These are phyloP conservation scores for Senna siamea DNA, from an alignment of 306 rosid genomes.

Conservation along the genomic window DNA sequence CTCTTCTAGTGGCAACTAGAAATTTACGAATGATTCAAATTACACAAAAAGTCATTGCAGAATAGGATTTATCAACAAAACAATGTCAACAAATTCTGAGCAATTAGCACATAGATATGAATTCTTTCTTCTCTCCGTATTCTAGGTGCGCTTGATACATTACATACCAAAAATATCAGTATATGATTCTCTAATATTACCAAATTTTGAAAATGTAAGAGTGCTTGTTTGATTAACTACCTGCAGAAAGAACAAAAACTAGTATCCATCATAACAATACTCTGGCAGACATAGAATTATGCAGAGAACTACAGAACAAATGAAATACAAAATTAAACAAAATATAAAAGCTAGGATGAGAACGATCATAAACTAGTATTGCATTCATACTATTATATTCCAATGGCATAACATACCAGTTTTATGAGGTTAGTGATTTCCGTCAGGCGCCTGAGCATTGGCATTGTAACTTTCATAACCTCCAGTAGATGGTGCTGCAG, in stretches of 20 bases:
- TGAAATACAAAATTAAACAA: background rate
- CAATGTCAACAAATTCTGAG: background rate
- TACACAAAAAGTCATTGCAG: background rate
- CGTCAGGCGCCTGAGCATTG: constrained; percentile 50
- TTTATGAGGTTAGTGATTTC: constrained; percentile 43
- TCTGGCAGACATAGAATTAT: background rate
- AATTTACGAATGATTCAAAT: background rate
- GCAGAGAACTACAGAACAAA: background rate
- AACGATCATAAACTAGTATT: constrained; percentile 10
- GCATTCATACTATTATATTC: background rate
- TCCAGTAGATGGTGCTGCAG: constrained; percentile 42
- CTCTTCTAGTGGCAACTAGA: constrained; percentile 11
- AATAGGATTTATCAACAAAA: constrained; percentile 2
- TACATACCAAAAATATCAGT: constrained; percentile 8
- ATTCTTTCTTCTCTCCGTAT: constrained; percentile 4
- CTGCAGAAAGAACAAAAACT: background rate
- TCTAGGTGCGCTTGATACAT: background rate
- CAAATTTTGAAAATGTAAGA: background rate
- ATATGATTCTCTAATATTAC: constrained; percentile 1
- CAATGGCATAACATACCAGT: constrained; percentile 28
- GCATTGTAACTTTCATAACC: constrained; percentile 50
- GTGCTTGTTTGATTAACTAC: background rate
- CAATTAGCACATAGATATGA: constrained; percentile 5
- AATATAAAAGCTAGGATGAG: background rate
- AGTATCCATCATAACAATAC: background rate